Conservation (phyloP, 1,284 basidiomycete genomes). For the Leccinum pachyderme region DNA sequence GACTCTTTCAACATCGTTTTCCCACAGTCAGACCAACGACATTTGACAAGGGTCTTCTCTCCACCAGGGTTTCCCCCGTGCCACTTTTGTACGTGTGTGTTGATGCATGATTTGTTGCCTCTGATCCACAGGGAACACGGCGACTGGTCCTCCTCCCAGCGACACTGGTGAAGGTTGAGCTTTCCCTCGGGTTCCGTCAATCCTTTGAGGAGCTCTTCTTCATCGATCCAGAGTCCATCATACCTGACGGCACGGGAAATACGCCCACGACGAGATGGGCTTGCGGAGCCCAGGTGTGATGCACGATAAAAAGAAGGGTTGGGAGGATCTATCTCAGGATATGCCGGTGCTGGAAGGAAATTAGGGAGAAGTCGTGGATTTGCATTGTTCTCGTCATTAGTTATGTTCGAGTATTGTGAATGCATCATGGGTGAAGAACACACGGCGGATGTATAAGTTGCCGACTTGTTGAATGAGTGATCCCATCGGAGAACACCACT, state of each 20-base stretch:
- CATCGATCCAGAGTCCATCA: conserved; percentile 9
- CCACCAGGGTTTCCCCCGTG: conserved; percentile 13
- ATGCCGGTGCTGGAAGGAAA: too few species aligned
- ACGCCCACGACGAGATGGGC: not conserved
- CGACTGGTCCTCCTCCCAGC: conserved; percentile 10
- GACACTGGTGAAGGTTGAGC: conserved; percentile 9
- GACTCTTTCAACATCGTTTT: conserved; percentile 21
- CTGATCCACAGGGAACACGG: conserved; percentile 19
- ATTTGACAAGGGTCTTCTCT: conserved; percentile 12
- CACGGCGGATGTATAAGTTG: not conserved
- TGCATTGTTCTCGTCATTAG: not conserved
- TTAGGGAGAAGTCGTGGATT: not conserved
- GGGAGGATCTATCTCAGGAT: not conserved
- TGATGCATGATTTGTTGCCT: conserved; percentile 20
- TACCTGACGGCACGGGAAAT: conserved; percentile 7
- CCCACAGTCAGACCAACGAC: conserved; percentile 15
- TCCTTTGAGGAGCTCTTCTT: conserved; percentile 13
- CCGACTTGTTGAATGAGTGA: not conserved
- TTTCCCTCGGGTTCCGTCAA: conserved; percentile 3
- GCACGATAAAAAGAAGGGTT: not conserved
- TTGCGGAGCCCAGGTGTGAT: not conserved
- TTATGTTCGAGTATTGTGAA: not conserved
- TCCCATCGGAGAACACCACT: not conserved
- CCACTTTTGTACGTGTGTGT: conserved; percentile 19
- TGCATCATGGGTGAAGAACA: not conserved